phyloP scores from a whole-genome alignment of 2,329 filamentous ascomycete species.

The Emericellopsis atlantica region DNA sequence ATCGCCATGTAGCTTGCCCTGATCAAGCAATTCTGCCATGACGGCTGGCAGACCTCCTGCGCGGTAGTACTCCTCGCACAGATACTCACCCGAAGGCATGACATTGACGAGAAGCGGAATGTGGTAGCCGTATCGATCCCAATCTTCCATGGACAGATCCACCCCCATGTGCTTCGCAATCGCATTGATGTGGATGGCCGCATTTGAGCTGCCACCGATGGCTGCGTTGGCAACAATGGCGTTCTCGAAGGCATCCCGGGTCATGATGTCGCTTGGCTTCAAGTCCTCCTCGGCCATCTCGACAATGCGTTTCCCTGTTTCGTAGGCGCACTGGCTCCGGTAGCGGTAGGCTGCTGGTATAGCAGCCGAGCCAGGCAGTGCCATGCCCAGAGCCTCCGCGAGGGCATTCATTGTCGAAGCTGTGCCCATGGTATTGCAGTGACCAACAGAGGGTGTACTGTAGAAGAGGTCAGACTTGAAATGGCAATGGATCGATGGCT shows the following conservation, averaged over 20 bases:
- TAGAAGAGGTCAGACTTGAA: not conserved
- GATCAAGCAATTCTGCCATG: conserved; percentile 37
- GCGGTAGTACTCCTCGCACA: conserved; percentile 40
- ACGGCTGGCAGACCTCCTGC: conserved; percentile 39
- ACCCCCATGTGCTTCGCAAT: conserved; percentile 41
- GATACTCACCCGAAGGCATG: conserved; percentile 37
- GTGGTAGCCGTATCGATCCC: conserved; percentile 34
- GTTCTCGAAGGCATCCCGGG: conserved; percentile 41
- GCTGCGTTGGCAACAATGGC: conserved; percentile 40
- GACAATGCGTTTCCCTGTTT: conserved; percentile 33
- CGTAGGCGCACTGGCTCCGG: conserved; percentile 31
- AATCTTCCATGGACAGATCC: conserved; percentile 35
- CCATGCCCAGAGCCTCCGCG: conserved; percentile 38
- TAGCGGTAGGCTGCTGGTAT: conserved; percentile 38
- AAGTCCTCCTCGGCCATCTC: conserved; percentile 34
- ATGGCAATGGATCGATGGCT: not conserved
- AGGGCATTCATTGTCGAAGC: conserved; percentile 40
- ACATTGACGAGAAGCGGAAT: conserved; percentile 41
- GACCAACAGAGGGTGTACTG: conserved; percentile 29
- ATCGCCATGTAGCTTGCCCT: conserved; percentile 27
- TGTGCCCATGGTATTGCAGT: conserved; percentile 42
- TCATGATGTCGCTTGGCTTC: conserved; percentile 42
- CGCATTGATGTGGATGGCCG: conserved; percentile 41
- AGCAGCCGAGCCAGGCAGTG: conserved; percentile 33
- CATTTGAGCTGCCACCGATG: conserved; percentile 43